A percentile compares a stretch with the other conserved stretches of the same genome.
phyloP scores from a whole-genome alignment of 2,329 filamentous ascomycete species.

The Monilinia fructigena region DNA sequence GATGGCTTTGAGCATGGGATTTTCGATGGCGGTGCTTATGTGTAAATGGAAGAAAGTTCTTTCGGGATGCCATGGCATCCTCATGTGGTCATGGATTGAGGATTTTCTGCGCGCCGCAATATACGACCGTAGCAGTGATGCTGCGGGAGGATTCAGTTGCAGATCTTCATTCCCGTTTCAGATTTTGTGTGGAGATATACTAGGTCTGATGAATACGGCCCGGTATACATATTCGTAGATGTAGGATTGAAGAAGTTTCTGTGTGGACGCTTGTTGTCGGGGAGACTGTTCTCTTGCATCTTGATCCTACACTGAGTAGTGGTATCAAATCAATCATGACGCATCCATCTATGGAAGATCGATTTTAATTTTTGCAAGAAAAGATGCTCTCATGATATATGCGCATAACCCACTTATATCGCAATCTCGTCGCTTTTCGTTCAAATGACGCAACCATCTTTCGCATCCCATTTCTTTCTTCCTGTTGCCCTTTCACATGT shows the following conservation, averaged over 20 bases:
- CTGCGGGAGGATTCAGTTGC: slow-evolving; percentile 2
- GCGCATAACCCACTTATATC: not conserved
- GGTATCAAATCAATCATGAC: not conserved
- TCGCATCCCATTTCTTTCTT: not conserved
- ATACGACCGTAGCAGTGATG: not conserved
- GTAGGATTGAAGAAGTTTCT: not conserved
- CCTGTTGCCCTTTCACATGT: not conserved
- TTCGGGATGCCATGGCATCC: not conserved
- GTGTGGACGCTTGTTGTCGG: not conserved
- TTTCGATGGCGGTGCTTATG: not conserved
- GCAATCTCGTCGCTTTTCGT: not conserved
- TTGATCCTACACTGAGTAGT: not conserved
- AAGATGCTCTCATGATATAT: not conserved
- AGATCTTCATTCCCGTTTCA: not conserved
- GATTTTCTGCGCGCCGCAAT: not conserved
- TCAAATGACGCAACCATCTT: not conserved
- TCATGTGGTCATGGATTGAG: not conserved
- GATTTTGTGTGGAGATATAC: not conserved
- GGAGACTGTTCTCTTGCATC: not conserved
- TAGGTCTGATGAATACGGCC: not conserved
- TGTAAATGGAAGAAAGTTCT: slow-evolving; percentile 7
- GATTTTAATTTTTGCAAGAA: not conserved
- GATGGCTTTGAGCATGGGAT: not conserved
- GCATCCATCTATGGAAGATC: not conserved
- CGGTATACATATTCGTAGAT: too few species aligned